Evolutionary conservation across 768 basidiomycete species (phyloP), one percentile per base, ranked within the genome.

Genomic region (Gloeophyllum trabeum): DNA sequence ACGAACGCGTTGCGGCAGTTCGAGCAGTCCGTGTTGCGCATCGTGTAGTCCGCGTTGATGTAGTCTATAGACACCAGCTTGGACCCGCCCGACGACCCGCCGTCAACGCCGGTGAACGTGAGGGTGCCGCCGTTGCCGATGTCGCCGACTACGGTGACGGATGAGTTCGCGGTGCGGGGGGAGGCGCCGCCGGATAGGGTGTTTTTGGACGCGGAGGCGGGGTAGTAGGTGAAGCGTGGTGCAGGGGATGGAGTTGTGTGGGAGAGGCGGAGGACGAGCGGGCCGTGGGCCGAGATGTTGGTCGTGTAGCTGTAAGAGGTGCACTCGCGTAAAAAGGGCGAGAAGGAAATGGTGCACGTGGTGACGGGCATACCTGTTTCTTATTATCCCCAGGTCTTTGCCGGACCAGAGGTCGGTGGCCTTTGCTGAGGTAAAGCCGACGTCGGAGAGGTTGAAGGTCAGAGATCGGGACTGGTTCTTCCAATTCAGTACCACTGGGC

Each of bases 401-500:
- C 66, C 65, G 23, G 62, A 62, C 46, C 68, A 62, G 24, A 71
- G 55, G 44, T 71, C 62, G 0, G 55, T 58, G 2, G 59, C 65
- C 14, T 50, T 62, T 2, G 66, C 69, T 25, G 67, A 65, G 20
- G 56, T 49, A 38, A 70, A 55, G 1, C 67, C 69, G 35, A 65
- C 60, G 50, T 70, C 68, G 24, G 65, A 54, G 32, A 70, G 59
- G 37, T 60, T 57, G 47, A 71, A 64, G 5, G 61, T 64, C 5
- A 72, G 50, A 6, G 64, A 57, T 38, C 68, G 54, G 19, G 64
- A 52, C 14, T 59, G 42, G 22, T 56, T 60, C 43, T 66, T 57
- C 67, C 63, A 69, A 46, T 71, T 70, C 41, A 72, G 64, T 22
- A 70, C 45, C n/a, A 71, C 69, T 70, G n/a, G n/a, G n/a, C n/a